Evolutionary conservation across 495 filamentous ascomycete species (phyloP), one percentile per base, ranked within the genome.

Genomic region (Darksidea phi): DNA sequence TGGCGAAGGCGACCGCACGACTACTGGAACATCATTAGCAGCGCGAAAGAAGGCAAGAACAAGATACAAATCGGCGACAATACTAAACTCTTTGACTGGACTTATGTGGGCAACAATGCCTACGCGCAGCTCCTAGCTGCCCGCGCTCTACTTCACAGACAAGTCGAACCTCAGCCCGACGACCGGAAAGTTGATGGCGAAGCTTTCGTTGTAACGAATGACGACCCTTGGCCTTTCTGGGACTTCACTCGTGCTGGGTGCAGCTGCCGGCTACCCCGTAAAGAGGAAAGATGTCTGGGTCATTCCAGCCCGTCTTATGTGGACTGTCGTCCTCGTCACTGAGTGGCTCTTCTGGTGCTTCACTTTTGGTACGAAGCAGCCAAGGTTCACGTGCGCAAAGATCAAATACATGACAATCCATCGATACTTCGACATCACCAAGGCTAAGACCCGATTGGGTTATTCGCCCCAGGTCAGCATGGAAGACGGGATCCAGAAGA

Each of bases 61-160:
- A 55, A 18, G 8, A 2, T 55, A 10, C 59, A 62, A 18, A 36
- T 62, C 15, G 59, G 59, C 4, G 18, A 48, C 21, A 38, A 25
- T n/a, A 37, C 8, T 11, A 56, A 62, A 11, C 15, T 56, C 5
- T 55, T 48, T 17, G 59, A 62, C 25, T 25, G 13, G 5, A 56
- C 59, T 0, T 62, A 62, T 28, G 32, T 54, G 13, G 45, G 18
- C 0, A 62, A 62, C 23, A 28, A 11, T 12, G 34, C 52, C 0
- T 45, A 62, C 23, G 59, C 59, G 13, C 51, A 62, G 3, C 42
- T 62, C 8, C 37, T 62, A 5, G 51, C 59, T 25, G 59, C 59
- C 15, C 20, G 45, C 4, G 59, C 51, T 1, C 52, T 62, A 0
- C 25, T 62, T 4, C n/a, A 25, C 6, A 25, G 25, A 12, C n/a